Evolutionary conservation across 2,329 filamentous ascomycete species (phyloP).

Genomic region (Curvularia sp.): DNA sequence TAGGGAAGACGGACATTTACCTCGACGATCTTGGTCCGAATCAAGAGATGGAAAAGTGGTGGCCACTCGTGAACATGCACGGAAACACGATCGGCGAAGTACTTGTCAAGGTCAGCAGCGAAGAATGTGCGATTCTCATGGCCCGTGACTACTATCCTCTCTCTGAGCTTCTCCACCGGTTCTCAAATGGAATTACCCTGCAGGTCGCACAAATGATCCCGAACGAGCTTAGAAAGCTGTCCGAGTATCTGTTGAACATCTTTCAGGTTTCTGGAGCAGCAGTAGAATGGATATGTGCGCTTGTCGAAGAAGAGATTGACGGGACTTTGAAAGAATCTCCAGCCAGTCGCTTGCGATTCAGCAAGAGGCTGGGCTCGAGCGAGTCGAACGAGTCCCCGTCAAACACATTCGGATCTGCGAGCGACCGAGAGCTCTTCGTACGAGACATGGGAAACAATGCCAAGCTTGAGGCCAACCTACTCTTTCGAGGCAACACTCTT

Average conservation of each 20-base stretch:
- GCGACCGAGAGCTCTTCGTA: slow-evolving; percentile 74
- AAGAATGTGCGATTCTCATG: slow-evolving; percentile 89
- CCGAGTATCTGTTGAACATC: slow-evolving; percentile 89
- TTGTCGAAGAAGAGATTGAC: slow-evolving; percentile 97
- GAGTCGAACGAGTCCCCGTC: slow-evolving; percentile 65
- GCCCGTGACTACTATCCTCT: slow-evolving; percentile 83
- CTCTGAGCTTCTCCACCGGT: slow-evolving; percentile 82
- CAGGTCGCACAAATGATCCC: slow-evolving; percentile 83
- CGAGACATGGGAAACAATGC: slow-evolving; percentile 80
- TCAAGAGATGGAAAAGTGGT: slow-evolving; percentile 84
- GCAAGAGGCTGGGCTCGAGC: slow-evolving; percentile 72
- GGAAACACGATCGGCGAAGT: slow-evolving; percentile 82
- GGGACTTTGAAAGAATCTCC: slow-evolving; percentile 83
- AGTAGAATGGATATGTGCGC: slow-evolving; percentile 86
- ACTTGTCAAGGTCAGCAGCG: slow-evolving; percentile 80
- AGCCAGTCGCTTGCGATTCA: slow-evolving; percentile 71
- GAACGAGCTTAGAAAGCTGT: slow-evolving; percentile 77
- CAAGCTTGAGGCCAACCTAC: slow-evolving; percentile 86
- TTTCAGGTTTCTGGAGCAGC: slow-evolving; percentile 90
- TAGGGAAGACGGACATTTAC: slow-evolving; percentile 80
- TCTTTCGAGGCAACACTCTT: slow-evolving; percentile 94
- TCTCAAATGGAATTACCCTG: slow-evolving; percentile 81
- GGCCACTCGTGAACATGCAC: slow-evolving; percentile 77
- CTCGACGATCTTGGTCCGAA: slow-evolving; percentile 79
- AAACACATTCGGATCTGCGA: slow-evolving; percentile 49